Conservation (phyloP, 2,329 filamentous ascomycete species). For the Fusarium oligoseptatum region DNA sequence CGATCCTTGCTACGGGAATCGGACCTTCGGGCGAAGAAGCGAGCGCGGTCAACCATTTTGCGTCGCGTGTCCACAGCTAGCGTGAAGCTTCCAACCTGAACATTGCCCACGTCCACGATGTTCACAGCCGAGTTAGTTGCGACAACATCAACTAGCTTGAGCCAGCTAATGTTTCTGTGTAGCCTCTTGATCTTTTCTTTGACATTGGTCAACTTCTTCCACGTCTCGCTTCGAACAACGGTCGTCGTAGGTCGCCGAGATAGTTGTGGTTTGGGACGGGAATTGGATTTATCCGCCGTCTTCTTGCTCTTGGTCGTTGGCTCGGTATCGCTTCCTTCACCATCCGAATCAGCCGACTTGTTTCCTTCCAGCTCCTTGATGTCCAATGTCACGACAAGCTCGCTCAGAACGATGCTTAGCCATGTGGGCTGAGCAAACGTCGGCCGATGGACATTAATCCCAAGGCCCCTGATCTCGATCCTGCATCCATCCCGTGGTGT, state of each 20-base stretch:
- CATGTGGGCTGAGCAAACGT: conserved; percentile 98
- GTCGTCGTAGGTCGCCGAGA: conserved; percentile 26
- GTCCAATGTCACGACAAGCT: conserved; percentile 87
- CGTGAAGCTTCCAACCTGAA: conserved; percentile 87
- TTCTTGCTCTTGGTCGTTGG: conserved; percentile 44
- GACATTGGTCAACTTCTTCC: conserved; percentile 80
- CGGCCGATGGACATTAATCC: conserved; percentile 89
- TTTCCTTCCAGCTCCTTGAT: conserved; percentile 72
- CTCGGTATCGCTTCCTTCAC: conserved; percentile 47
- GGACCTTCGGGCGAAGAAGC: conserved; percentile 86
- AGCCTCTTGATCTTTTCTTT: conserved; percentile 90
- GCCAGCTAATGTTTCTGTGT: conserved; percentile 88
- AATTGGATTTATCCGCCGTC: conserved; percentile 42
- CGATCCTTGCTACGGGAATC: conserved; percentile 66
- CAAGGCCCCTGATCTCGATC: conserved; percentile 89
- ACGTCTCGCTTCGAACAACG: conserved; percentile 75
- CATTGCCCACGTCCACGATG: conserved; percentile 83
- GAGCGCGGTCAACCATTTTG: conserved; percentile 91
- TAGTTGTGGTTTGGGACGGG: conserved; percentile 37
- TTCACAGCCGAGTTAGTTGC: conserved; percentile 84
- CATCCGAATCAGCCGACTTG: conserved; percentile 50
- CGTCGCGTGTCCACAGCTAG: conserved; percentile 90
- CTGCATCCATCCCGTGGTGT: conserved; percentile 89
- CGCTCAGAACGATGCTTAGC: conserved; percentile 89
- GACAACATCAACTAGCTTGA: conserved; percentile 89